Evolutionary conservation across 495 filamentous ascomycete genomes (phyloP).

Genomic region (Trichodelitschia bisporula): DNA sequence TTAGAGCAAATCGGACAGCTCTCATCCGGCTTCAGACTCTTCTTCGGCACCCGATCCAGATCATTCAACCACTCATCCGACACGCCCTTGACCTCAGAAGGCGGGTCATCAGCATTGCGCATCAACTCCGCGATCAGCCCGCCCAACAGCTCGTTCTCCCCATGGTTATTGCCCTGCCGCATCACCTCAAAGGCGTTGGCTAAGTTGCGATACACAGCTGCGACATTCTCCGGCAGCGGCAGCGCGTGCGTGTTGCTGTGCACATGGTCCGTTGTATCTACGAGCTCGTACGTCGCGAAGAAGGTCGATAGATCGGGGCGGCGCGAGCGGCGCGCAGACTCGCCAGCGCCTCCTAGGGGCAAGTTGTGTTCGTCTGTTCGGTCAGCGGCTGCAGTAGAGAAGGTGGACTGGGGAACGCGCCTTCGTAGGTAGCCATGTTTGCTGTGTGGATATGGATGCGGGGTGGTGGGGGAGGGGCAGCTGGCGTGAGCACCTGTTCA

Average conservation of each 20-base stretch:
- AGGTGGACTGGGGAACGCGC: slow-evolving; percentile 4
- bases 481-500: too few relatives aligned
- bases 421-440: slow-evolving; percentile 19
- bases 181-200: slow-evolving; percentile 31
- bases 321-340: slow-evolving; percentile 18
- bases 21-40: slow-evolving; percentile 37
- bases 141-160: slow-evolving; percentile 26
- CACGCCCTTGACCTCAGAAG: slow-evolving; percentile 45
- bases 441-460: too few relatives aligned
- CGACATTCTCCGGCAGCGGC: slow-evolving; percentile 47
- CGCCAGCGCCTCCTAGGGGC: slow-evolving; percentile 20
- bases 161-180: slow-evolving; percentile 8
- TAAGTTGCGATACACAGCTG: slow-evolving; percentile 32
- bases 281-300: slow-evolving; percentile 48
- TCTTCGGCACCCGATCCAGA: slow-evolving; percentile 57
- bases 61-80: slow-evolving; percentile 58
- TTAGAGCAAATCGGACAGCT: slow-evolving; percentile 73
- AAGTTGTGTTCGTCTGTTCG: slow-evolving; percentile 36
- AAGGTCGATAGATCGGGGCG: slow-evolving; percentile 77
- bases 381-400: slow-evolving; percentile 24
- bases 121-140: slow-evolving; percentile 38
- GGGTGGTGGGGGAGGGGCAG: too few relatives aligned
- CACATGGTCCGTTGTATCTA: slow-evolving; percentile 21
- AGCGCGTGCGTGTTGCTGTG: slow-evolving; percentile 35
- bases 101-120: slow-evolving; percentile 36